phyloP scores from a whole-genome alignment of 1,139 yeast genomes.

The Yamadazyma mexicana region DNA sequence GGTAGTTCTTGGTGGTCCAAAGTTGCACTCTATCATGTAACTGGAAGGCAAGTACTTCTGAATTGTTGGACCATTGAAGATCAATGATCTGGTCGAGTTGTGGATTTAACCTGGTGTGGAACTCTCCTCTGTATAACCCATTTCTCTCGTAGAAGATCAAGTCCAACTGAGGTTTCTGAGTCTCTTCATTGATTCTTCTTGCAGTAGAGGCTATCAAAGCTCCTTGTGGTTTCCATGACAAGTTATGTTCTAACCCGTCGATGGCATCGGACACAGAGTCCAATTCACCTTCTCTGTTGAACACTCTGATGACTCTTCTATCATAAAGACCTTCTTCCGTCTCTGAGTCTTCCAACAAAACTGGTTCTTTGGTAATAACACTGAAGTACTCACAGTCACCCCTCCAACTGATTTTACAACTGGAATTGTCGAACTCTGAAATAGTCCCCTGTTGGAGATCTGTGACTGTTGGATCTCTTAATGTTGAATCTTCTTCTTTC shows the following conservation, averaged over 20 bases:
- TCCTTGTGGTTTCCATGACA: conserved; percentile 93
- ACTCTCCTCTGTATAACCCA: conserved; percentile 90
- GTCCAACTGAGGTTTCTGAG: conserved; percentile 49
- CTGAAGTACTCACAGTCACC: conserved; percentile 90
- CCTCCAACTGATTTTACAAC: conserved; percentile 76
- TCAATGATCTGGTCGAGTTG: conserved; percentile 45
- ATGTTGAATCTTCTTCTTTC: conserved; percentile 52
- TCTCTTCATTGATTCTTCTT: conserved; percentile 47
- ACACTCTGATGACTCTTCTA: conserved; percentile 84
- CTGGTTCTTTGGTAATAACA: conserved; percentile 61
- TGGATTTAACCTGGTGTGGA: conserved; percentile 63
- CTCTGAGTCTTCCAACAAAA: conserved; percentile 37
- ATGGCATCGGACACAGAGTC: conserved; percentile 91
- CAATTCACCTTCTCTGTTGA: conserved; percentile 72
- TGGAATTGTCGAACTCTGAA: conserved; percentile 51
- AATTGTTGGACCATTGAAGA: conserved; percentile 79
- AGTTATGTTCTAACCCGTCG: conserved; percentile 69
- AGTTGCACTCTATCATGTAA: conserved; percentile 64
- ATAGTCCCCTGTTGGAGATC: conserved; percentile 67
- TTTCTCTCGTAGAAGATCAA: conserved; percentile 87
- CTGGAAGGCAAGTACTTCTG: conserved; percentile 75
- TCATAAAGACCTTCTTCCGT: conserved; percentile 32
- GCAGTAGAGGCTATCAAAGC: conserved; percentile 82
- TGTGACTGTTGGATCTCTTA: conserved; percentile 92
- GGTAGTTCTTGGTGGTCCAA: conserved; percentile 92